These are phyloP conservation scores for Sporobolomyces pararoseus DNA, from an alignment of 768 basidiomycete species.

Conservation along the genomic window DNA sequence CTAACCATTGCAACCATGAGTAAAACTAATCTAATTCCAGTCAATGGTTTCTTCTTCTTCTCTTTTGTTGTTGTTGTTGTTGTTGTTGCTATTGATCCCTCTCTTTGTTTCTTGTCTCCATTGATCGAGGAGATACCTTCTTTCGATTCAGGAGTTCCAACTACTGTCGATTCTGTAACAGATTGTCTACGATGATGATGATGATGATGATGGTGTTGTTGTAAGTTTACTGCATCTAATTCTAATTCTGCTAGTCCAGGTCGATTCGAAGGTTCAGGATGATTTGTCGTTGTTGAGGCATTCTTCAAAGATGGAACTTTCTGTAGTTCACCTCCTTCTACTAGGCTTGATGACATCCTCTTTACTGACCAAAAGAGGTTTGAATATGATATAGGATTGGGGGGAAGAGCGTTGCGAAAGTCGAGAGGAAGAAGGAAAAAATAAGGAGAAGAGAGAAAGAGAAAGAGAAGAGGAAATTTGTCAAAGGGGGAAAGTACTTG, in stretches of 20 bases:
- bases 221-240: background rate
- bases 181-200: background rate
- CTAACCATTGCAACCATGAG: constrained; percentile 21
- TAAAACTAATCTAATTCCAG: constrained; percentile 6
- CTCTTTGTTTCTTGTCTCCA: background rate
- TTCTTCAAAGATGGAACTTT: no score
- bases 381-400: no score
- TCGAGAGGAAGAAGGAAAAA: background rate
- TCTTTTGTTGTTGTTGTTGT: background rate
- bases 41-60: background rate
- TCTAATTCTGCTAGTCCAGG: constrained; percentile 7
- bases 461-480: background rate
- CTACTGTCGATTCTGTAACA: background rate
- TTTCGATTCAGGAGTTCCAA: background rate
- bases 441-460: background rate
- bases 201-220: no score
- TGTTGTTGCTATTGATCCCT: background rate
- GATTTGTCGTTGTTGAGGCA: no score
- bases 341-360: no score
- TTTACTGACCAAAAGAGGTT: no score
- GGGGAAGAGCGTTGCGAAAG: no score
- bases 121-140: background rate
- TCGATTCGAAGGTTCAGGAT: background rate
- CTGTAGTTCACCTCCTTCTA: no score
- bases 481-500: background rate